phyloP scores from a whole-genome alignment of 2,329 filamentous ascomycete genomes.

The Trichothecium roseum region DNA sequence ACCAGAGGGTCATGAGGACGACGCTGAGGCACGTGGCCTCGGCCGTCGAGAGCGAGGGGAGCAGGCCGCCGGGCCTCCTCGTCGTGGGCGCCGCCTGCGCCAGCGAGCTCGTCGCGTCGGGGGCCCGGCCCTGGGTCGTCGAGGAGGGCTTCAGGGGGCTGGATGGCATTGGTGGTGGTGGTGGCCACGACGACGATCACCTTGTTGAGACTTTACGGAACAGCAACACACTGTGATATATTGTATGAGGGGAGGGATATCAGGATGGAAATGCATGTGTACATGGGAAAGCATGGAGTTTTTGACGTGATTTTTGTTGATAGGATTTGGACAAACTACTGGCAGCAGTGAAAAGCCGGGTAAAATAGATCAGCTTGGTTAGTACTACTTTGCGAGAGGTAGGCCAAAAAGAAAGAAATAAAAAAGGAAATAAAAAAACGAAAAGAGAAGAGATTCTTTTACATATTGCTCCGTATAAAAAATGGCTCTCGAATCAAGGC shows the following conservation, averaged over 20 bases:
- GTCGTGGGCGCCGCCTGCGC: constrained; percentile 80
- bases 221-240: no score
- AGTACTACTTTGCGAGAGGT: no score
- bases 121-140: constrained; percentile 51
- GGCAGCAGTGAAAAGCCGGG: no score
- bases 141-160: constrained; percentile 79
- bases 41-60: constrained; percentile 83
- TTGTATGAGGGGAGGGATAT: no score
- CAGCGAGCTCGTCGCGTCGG: constrained; percentile 42
- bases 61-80: constrained; percentile 76
- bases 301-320: not conserved
- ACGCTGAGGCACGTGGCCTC: constrained; percentile 69
- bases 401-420: constrained; percentile 1
- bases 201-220: not conserved
- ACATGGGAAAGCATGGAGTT: not conserved
- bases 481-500: no score
- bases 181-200: not conserved
- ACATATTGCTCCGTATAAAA: no score
- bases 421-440: not conserved
- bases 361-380: no score
- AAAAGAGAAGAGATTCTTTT: not conserved
- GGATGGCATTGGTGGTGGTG: constrained; percentile 27
- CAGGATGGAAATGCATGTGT: not conserved
- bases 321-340: not conserved
- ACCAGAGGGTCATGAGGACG: constrained; percentile 86